Conservation (phyloP, 1,284 basidiomycete species). For the Ganoderma meredithae region DNA sequence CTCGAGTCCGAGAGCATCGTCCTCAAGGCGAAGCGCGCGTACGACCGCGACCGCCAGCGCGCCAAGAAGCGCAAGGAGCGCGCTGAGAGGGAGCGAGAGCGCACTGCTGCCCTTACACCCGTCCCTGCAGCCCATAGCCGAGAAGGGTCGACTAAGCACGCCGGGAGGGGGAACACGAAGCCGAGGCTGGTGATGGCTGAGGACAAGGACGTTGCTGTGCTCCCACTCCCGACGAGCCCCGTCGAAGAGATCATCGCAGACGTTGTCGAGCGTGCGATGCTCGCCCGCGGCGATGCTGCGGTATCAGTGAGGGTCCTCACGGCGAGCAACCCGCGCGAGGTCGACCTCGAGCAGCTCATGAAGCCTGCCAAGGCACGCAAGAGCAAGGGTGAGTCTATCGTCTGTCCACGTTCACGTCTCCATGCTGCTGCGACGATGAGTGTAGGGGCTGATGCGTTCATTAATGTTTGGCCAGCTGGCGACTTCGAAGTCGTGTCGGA, state of each 20-base stretch:
- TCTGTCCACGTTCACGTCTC: too few relatives aligned
- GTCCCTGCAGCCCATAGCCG: conserved; percentile 15
- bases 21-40: conserved; percentile 53
- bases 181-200: conserved; percentile 3
- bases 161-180: background rate
- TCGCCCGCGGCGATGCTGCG: conserved; percentile 18
- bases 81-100: conserved; percentile 40
- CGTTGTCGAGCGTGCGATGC: conserved; percentile 32
- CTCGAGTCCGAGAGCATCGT: conserved; percentile 29
- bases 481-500: conserved; percentile 64
- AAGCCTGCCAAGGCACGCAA: conserved; percentile 51
- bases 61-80: conserved; percentile 51
- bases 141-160: conserved; percentile 12
- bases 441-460: conserved; percentile 5
- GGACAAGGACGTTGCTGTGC: conserved; percentile 13
- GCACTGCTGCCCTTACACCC: conserved; percentile 26
- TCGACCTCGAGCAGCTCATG: conserved; percentile 53
- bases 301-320: background rate
- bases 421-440: too few relatives aligned
- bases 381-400: conserved; percentile 42
- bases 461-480: conserved; percentile 31
- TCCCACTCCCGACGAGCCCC: conserved; percentile 13
- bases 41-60: conserved; percentile 56
- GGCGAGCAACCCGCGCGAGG: conserved; percentile 39
- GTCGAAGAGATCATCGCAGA: conserved; percentile 32